Evolutionary conservation across 768 basidiomycete genomes (phyloP), one percentile per base, ranked within the genome.

Genomic region (Lactarius pseudohatsudake): DNA sequence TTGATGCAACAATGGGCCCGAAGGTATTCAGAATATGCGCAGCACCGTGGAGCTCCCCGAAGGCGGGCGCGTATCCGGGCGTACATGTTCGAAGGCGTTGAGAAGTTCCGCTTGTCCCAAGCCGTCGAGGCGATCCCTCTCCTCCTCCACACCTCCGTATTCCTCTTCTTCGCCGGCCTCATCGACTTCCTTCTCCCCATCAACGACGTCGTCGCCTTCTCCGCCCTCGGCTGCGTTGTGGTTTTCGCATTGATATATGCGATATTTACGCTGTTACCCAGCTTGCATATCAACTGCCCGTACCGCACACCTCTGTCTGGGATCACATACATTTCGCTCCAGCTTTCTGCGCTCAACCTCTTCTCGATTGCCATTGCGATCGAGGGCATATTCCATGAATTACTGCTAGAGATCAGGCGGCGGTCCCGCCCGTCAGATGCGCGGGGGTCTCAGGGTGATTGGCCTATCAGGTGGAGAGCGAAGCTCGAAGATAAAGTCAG

Each of bases 91-190:
- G 13, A 53, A 6, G 50, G 22, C 6, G 13, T 53, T 16, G 26
- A 26, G 15, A 15, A 7, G 50, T 53, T 26, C 26, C 4, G 5
- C 0, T 13, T 53, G 13, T 26, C 26, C 0, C 22, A 53, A 26
- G 26, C 26, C 4, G 50, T 53, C 1, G 22, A 28, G 50, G 26
- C 22, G 50, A 53, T 26, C 2, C 22, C 22, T 15, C 50, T 53
- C 50, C 22, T 53, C 26, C 22, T 53, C 3, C 50, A 53, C 15
- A 15, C 13, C 26, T 53, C 50, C 15, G 13, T 53, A 16, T 53
- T 53, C 22, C 50, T 53, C 26, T 53, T 53, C 50, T 53, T 53
- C 26, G 50, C 15, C 50, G 50, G 50, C 15, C 50, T 53, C 50
- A 3, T 53, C 50, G 50, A 53, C 13, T 53, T 26, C 50, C 22